phyloP scores from a whole-genome alignment of 2,329 filamentous ascomycete species.

The Penicillium griseofulvum region DNA sequence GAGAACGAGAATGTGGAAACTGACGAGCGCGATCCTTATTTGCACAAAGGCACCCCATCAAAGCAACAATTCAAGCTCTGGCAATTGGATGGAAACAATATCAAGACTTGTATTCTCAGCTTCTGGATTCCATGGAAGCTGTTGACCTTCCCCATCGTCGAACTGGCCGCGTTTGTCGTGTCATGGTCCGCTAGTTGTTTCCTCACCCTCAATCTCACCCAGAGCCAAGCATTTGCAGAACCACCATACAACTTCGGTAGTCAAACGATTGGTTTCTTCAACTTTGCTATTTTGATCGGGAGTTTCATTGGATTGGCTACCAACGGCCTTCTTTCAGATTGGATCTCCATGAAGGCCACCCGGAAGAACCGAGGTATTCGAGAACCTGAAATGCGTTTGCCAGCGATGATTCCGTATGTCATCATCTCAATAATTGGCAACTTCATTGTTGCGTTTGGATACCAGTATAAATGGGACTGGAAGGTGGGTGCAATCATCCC shows the following conservation, averaged over 20 bases:
- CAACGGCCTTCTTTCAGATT: slow-evolving; percentile 57
- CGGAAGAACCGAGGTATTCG: slow-evolving; percentile 54
- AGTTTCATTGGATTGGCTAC: slow-evolving; percentile 55
- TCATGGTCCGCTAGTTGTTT: slow-evolving; percentile 59
- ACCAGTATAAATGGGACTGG: slow-evolving; percentile 55
- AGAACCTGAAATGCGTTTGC: slow-evolving; percentile 59
- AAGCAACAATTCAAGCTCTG: slow-evolving; percentile 57
- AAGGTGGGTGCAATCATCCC: slow-evolving; percentile 35
- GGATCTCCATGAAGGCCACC: slow-evolving; percentile 56
- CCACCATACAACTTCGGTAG: slow-evolving; percentile 56
- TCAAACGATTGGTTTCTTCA: slow-evolving; percentile 54
- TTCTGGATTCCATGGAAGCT: slow-evolving; percentile 63
- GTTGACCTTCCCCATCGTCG: slow-evolving; percentile 61
- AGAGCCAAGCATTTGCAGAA: slow-evolving; percentile 53
- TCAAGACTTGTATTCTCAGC: slow-evolving; percentile 50
- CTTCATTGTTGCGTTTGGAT: slow-evolving; percentile 55
- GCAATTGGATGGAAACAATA: slow-evolving; percentile 47
- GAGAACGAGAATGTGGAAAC: slow-evolving; percentile 20
- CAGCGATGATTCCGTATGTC: slow-evolving; percentile 58
- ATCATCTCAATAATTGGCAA: slow-evolving; percentile 58
- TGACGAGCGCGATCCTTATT: slow-evolving; percentile 50
- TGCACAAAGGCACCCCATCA: slow-evolving; percentile 55
- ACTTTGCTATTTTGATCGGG: slow-evolving; percentile 57
- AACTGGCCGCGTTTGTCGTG: slow-evolving; percentile 61
- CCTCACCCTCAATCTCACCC: slow-evolving; percentile 61